Evolutionary conservation across 345 rosid genomes (phyloP).

Genomic region (Clarkia xantiana): DNA sequence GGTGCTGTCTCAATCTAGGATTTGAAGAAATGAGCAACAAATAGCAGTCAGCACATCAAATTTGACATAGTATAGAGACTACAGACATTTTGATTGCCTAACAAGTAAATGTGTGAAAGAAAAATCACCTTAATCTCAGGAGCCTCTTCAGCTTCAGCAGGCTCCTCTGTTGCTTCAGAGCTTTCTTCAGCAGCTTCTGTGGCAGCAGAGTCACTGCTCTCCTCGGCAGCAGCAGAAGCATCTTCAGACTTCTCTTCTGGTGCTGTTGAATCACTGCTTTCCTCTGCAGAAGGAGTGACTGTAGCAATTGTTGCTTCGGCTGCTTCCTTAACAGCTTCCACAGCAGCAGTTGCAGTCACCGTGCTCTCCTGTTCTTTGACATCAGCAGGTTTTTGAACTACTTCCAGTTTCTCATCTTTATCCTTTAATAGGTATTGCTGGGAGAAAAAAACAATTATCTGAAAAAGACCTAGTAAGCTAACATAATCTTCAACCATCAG

Average conservation of each 20-base stretch:
- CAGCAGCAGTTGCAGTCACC: constrained; percentile 22
- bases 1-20: constrained; percentile 93
- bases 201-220: constrained; percentile 6
- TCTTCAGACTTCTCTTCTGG: constrained; percentile 17
- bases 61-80: neutral
- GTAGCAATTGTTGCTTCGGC: constrained; percentile 28
- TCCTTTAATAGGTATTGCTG: constrained; percentile 65
- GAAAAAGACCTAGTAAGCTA: neutral
- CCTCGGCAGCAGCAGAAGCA: constrained; percentile 7
- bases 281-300: constrained; percentile 19
- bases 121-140: constrained; percentile 61
- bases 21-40: constrained; percentile 4
- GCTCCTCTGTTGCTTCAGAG: constrained; percentile 23
- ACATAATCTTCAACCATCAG: neutral
- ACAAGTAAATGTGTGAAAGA: neutral
- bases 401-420: constrained; percentile 42
- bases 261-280: constrained; percentile 20
- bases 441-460: constrained; percentile 4
- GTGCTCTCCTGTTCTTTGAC: constrained; percentile 32
- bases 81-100: neutral
- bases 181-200: constrained; percentile 28
- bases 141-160: constrained; percentile 45
- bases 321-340: constrained; percentile 27
- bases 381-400: constrained; percentile 32
- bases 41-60: neutral